Conservation (phyloP, 345 rosid species). For the Corymbia maculata region DNA sequence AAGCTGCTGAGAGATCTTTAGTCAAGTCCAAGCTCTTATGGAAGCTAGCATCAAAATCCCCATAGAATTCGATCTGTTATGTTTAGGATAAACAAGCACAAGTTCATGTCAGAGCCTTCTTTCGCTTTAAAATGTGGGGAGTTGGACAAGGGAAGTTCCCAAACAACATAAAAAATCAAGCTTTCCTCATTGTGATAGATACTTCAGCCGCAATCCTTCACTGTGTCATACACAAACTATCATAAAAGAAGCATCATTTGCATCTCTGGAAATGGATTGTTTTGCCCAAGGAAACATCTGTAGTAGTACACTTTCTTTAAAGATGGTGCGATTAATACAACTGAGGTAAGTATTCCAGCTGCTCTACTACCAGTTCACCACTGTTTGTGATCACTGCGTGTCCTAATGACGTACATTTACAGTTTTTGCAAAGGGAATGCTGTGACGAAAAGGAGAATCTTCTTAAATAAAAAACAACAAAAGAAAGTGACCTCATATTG, state of each 20-base stretch:
- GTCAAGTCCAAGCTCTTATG: constrained; percentile 82
- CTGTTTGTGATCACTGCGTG: not conserved
- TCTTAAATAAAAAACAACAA: not conserved
- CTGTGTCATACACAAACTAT: not conserved
- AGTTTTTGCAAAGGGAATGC: not conserved
- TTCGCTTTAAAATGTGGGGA: not conserved
- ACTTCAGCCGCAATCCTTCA: not conserved
- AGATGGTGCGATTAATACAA: not conserved
- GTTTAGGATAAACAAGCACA: not conserved
- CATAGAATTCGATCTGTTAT: constrained; percentile 76
- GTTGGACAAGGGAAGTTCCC: not conserved
- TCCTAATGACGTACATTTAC: not conserved
- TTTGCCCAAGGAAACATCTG: not conserved
- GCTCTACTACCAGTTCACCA: not conserved
- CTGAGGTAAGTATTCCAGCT: not conserved
- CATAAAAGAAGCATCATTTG: not conserved
- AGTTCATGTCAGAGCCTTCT: not conserved
- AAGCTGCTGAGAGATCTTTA: constrained; percentile 81
- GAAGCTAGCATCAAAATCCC: constrained; percentile 81
- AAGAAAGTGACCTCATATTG: not conserved
- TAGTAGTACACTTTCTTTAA: not conserved
- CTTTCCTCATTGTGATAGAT: not conserved
- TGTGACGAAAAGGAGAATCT: not conserved
- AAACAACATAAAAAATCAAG: not conserved
- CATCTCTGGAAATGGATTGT: not conserved